Evolutionary conservation across 805 yeast species (phyloP), one percentile per base, ranked within the genome.

Genomic region (Nakazawaea laoshanensis): DNA sequence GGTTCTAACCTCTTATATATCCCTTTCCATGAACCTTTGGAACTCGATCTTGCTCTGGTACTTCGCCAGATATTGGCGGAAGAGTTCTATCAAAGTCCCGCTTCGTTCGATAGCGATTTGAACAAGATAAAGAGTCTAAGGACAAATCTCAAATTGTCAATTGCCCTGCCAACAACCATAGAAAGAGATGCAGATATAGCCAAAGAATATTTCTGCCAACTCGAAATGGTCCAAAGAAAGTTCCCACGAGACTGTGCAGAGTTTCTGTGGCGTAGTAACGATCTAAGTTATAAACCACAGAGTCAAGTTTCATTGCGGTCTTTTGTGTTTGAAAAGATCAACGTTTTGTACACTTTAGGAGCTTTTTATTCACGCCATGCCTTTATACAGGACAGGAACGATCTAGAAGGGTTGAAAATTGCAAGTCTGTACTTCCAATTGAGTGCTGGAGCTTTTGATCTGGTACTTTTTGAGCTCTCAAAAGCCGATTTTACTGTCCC

Each of bases 221-320:
- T 83, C 8, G 38, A 53, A 1, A 59, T 59, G 7, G 36, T 82
- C 6, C 52, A 53, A 23, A 36, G 53, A 30, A 83, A 80, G 47
- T 79, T 88, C 38, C 86, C 92, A 0, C 61, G 62, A 19, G 79
- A 78, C 40, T 59, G 67, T 13, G 55, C 73, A 7, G 67, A 63
- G 24, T 79, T 85, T 42, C 63, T 73, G 0, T 89, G 96, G 97
- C 71, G 59, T 47, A 77, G 78, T 15, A 71, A 85, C 1, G 15
- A 27, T 12, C 54, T 83, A 4, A 78, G 83, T 0, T 67, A 69
- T 33, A 59, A 75, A 13, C 62, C 68, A 3, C 53, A 64, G 6
- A 70, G 73, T 0, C 70, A 74, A 1, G 56, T 65, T 12, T 60
- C 54, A 30, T 46, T 60, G 24, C 51, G 55, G 18, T 72, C 86